Percentiles rank a stretch among this genome's conserved stretches.
phyloP scores from a whole-genome alignment of 2,329 filamentous ascomycete genomes.

The Geoglossum cookeanum region DNA sequence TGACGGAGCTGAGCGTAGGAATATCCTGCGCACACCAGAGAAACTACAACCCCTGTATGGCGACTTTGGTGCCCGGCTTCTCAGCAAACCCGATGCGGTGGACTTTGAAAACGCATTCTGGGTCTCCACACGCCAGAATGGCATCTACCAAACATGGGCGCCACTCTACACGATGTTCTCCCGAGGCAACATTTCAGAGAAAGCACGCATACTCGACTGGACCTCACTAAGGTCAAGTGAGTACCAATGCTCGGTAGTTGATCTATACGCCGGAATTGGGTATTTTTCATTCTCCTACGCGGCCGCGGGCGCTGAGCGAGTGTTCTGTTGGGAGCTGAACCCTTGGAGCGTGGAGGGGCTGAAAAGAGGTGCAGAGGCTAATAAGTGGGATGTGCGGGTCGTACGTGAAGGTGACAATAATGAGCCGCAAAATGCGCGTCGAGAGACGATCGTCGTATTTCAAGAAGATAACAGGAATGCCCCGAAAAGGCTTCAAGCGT shows the following conservation, averaged over 20 bases:
- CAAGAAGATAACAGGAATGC: slow-evolving; percentile 39
- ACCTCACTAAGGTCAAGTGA: slow-evolving; percentile 11
- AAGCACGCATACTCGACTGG: slow-evolving; percentile 47
- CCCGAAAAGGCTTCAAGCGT: neutral
- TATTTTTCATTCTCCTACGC: slow-evolving; percentile 84
- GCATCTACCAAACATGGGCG: slow-evolving; percentile 69
- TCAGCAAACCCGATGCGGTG: slow-evolving; percentile 13
- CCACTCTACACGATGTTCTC: slow-evolving; percentile 90
- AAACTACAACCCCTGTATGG: slow-evolving; percentile 53
- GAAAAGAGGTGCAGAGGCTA: slow-evolving; percentile 50
- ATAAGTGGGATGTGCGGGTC: slow-evolving; percentile 44
- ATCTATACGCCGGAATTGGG: slow-evolving; percentile 83
- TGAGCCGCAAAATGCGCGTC: slow-evolving; percentile 12
- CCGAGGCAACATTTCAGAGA: slow-evolving; percentile 77
- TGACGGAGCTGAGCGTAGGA: neutral
- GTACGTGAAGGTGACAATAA: slow-evolving; percentile 25
- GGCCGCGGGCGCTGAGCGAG: slow-evolving; percentile 42
- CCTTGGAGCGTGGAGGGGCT: slow-evolving; percentile 74
- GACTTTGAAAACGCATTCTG: slow-evolving; percentile 57
- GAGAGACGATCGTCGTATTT: slow-evolving; percentile 45
- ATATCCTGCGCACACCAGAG: slow-evolving; percentile 48
- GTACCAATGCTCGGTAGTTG: slow-evolving; percentile 31
- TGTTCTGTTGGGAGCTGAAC: slow-evolving; percentile 83
- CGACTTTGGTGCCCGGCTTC: slow-evolving; percentile 42
- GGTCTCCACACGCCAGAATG: slow-evolving; percentile 55